phyloP scores from a whole-genome alignment of 306 rosid genomes.

The Mimosa bimucronata region DNA sequence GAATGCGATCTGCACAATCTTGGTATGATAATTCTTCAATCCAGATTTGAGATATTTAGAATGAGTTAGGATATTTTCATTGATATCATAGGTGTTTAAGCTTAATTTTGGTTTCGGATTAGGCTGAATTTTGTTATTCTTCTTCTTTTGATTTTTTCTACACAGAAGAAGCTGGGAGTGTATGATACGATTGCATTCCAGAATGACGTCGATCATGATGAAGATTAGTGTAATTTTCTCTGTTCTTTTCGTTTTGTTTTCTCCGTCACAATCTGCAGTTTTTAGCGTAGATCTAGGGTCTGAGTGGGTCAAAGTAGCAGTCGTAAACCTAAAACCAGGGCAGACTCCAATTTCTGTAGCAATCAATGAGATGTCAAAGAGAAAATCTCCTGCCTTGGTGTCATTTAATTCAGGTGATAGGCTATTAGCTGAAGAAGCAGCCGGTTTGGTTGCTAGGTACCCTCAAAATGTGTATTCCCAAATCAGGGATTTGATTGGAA shows the following conservation, averaged over 20 bases:
- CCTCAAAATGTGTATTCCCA: slow-evolving; percentile 87
- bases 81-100: slow-evolving; percentile 15
- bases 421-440: slow-evolving; percentile 89
- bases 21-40: slow-evolving; percentile 28
- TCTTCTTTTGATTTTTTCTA: slow-evolving; percentile 14
- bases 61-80: neutral
- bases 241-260: slow-evolving; percentile 40
- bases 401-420: slow-evolving; percentile 84
- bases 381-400: slow-evolving; percentile 84
- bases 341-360: slow-evolving; percentile 91
- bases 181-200: slow-evolving; percentile 29
- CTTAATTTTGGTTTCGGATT: neutral
- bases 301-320: slow-evolving; percentile 85
- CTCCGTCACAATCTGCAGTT: slow-evolving; percentile 86
- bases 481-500: slow-evolving; percentile 76
- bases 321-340: slow-evolving; percentile 93
- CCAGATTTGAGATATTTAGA: neutral
- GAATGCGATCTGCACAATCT: slow-evolving; percentile 61
- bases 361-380: slow-evolving; percentile 95
- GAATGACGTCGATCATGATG: slow-evolving; percentile 63
- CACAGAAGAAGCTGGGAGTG: slow-evolving; percentile 48
- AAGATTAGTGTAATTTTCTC: slow-evolving; percentile 56
- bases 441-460: slow-evolving; percentile 84
- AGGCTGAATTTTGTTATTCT: neutral
- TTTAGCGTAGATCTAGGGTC: slow-evolving; percentile 98